Conservation (phyloP, 805 yeast genomes). For the Hanseniaspora mollemarum region DNA sequence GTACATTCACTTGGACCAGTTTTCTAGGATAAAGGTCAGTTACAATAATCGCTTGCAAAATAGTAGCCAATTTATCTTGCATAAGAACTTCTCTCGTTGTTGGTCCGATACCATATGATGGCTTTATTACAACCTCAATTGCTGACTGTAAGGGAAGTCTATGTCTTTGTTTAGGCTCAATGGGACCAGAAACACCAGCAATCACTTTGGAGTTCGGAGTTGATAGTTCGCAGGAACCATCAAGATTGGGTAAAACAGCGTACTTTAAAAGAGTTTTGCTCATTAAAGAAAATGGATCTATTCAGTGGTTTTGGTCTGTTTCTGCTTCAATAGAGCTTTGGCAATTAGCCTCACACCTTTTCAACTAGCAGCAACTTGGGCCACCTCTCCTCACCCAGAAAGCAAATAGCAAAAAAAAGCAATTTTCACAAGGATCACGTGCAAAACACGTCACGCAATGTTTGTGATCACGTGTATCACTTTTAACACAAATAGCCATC, state of each 20-base stretch:
- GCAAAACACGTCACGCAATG: no score
- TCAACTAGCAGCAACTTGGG: no score
- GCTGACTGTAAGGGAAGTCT: constrained; percentile 72
- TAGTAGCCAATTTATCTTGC: constrained; percentile 56
- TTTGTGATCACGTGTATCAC: no score
- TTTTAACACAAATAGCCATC: no score
- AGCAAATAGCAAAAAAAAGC: no score
- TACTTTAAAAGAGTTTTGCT: constrained; percentile 9
- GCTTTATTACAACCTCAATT: constrained; percentile 66
- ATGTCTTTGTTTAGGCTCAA: constrained; percentile 71
- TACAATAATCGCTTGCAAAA: constrained; percentile 50
- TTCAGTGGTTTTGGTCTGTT: background rate
- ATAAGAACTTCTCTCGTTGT: constrained; percentile 62
- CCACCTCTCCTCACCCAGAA: no score
- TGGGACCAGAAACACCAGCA: constrained; percentile 80
- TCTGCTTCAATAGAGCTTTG: no score
- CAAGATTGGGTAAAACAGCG: constrained; percentile 37
- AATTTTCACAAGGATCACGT: no score
- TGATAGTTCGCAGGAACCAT: constrained; percentile 62
- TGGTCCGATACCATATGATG: constrained; percentile 58
- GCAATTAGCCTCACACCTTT: no score
- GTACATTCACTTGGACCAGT: constrained; percentile 56
- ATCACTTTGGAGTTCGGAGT: constrained; percentile 47
- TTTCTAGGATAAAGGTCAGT: constrained; percentile 68
- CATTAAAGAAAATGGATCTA: background rate